Evolutionary conservation across 108 stramenopile species (phyloP).

Genomic region (Nitzschia palea): DNA sequence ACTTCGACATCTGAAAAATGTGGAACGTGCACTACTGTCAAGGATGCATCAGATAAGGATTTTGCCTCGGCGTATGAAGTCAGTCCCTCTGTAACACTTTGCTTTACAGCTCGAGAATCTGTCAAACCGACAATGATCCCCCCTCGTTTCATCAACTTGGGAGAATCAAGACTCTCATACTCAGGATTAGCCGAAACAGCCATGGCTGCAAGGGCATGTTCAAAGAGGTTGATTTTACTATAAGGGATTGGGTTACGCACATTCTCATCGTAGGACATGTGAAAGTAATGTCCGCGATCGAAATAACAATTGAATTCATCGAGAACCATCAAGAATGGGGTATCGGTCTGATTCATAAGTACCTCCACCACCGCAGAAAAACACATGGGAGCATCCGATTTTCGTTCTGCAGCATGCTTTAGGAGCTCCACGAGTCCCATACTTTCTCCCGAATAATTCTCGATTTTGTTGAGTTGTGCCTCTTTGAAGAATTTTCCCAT

Average conservation of each 20-base stretch:
- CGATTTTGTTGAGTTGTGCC: conserved; percentile 46
- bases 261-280: conserved; percentile 72
- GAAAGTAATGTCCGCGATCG: conserved; percentile 79
- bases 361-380: conserved; percentile 54
- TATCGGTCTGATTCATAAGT: conserved; percentile 70
- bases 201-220: conserved; percentile 73
- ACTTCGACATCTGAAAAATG: conserved; percentile 67
- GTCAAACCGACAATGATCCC: conserved; percentile 67
- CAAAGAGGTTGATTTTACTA: conserved; percentile 66
- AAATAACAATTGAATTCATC: conserved; percentile 84
- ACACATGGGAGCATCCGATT: conserved; percentile 61
- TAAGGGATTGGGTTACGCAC: conserved; percentile 69
- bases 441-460: conserved; percentile 22
- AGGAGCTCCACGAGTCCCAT: conserved; percentile 55
- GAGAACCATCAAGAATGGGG: conserved; percentile 70
- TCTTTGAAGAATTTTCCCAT: conserved; percentile 57
- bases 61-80: conserved; percentile 34
- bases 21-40: conserved; percentile 66
- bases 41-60: conserved; percentile 1
- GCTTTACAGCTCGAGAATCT: conserved; percentile 62
- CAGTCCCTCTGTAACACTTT: conserved; percentile 56
- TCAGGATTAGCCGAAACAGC: conserved; percentile 51
- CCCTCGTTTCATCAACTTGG: conserved; percentile 55
- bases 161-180: not conserved
- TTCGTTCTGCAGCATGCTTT: conserved; percentile 44